phyloP scores from a whole-genome alignment of 1,284 basidiomycete genomes.

The Pyrrhoderma noxium region DNA sequence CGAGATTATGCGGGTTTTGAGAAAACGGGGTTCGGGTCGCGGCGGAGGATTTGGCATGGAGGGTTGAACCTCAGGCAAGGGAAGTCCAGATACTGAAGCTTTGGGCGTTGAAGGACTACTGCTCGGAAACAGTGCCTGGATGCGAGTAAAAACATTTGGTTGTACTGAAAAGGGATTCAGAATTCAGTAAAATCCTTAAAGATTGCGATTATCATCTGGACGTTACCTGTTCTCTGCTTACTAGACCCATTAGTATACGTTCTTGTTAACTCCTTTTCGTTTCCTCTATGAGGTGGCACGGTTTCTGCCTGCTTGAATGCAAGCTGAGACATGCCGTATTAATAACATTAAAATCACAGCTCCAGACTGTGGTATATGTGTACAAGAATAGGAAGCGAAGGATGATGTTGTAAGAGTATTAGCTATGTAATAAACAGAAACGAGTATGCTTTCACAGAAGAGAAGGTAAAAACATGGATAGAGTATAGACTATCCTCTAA shows the following conservation, averaged over 20 bases:
- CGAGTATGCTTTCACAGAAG: no score
- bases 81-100: background rate
- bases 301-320: background rate
- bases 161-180: background rate
- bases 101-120: conserved; percentile 1
- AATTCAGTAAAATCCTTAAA: background rate
- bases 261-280: background rate
- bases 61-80: background rate
- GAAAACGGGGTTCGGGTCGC: conserved; percentile 31
- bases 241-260: conserved; percentile 1
- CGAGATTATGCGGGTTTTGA: conserved; percentile 45
- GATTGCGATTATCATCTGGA: background rate
- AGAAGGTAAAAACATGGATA: no score
- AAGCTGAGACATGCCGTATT: conserved; percentile 2
- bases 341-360: background rate
- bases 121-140: conserved; percentile 9
- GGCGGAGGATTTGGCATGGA: conserved; percentile 17
- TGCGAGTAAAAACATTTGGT: conserved; percentile 5
- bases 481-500: no score
- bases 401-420: no score
- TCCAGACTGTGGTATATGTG: background rate
- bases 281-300: background rate
- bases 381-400: background rate
- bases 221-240: background rate
- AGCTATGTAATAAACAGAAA: no score